A percentile compares a stretch with the other conserved stretches of the same genome.
These are phyloP conservation scores for Ogataea saltuana DNA, from an alignment of 805 yeast genomes.

Conservation along the genomic window DNA sequence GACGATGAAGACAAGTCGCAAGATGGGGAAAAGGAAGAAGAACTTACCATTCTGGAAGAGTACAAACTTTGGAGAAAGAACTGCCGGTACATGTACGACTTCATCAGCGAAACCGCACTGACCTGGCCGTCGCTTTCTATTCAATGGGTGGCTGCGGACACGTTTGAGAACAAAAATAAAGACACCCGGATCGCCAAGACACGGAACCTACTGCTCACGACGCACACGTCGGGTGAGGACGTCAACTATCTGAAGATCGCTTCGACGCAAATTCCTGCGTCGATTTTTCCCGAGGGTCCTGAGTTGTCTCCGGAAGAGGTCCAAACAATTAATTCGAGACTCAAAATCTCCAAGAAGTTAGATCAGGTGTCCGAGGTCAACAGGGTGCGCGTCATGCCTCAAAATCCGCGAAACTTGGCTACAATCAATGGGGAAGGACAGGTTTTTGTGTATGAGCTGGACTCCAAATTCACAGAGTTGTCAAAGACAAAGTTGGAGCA, in stretches of 20 bases:
- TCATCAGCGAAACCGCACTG: conserved; percentile 75
- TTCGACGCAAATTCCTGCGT: conserved; percentile 55
- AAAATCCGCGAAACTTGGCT: conserved; percentile 53
- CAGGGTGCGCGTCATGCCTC: conserved; percentile 72
- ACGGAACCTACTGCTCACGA: conserved; percentile 62
- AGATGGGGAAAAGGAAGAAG: conserved; percentile 34
- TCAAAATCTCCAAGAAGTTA: conserved; percentile 61
- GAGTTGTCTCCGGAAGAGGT: conserved; percentile 29
- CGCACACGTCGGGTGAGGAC: conserved; percentile 74
- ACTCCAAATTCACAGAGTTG: conserved; percentile 19
- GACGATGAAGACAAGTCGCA: conserved; percentile 19
- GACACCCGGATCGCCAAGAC: conserved; percentile 32
- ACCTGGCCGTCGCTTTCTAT: conserved; percentile 82
- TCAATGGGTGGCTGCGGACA: conserved; percentile 65
- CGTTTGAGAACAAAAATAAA: conserved; percentile 27
- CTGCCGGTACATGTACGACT: conserved; percentile 80
- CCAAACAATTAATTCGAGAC: conserved; percentile 49
- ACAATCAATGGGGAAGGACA: conserved; percentile 70
- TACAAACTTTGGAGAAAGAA: conserved; percentile 80
- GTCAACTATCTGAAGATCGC: conserved; percentile 67
- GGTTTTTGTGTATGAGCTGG: conserved; percentile 51
- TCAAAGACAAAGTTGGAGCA: conserved; percentile 42
- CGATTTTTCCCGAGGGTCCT: conserved; percentile 30
- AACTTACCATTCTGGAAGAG: conserved; percentile 57
- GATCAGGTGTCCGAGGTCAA: conserved; percentile 67